Percentiles rank a stretch among this genome's conserved stretches.
Evolutionary conservation across 1,284 basidiomycete genomes (phyloP).

Genomic region (Apiotrichum sp.): DNA sequence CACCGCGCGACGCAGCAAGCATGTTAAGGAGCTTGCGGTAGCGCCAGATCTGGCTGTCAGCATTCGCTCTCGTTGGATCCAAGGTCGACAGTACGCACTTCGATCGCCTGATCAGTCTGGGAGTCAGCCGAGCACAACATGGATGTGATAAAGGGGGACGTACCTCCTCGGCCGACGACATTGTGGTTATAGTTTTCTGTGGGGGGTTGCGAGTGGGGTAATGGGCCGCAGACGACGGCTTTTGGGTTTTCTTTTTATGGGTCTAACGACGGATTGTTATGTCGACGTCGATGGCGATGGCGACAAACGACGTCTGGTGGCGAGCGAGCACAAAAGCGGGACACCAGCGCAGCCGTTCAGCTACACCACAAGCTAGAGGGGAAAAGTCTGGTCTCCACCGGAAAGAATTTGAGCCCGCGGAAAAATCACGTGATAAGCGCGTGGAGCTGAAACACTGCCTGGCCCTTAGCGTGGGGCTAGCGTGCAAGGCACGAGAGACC

Average conservation of each 20-base stretch:
- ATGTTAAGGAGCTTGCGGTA: slow-evolving; percentile 98
- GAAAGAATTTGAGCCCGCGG: too few relatives aligned
- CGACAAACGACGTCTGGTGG: too few relatives aligned
- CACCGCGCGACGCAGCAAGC: slow-evolving; percentile 86
- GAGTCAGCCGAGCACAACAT: slow-evolving; percentile 6
- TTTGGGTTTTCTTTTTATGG: not conserved
- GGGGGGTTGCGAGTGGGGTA: not conserved
- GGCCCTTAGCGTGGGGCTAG: too few relatives aligned
- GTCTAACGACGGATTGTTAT: not conserved
- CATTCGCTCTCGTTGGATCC: too few relatives aligned
- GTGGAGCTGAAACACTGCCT: too few relatives aligned
- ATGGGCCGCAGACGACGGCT: not conserved
- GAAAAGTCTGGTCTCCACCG: too few relatives aligned
- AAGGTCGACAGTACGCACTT: slow-evolving; percentile 23
- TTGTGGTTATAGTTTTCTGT: not conserved
- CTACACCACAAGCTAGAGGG: too few relatives aligned
- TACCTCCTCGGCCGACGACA: slow-evolving; percentile 17
- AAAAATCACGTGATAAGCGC: too few relatives aligned
- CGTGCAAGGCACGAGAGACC: too few relatives aligned
- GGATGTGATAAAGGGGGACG: slow-evolving; percentile 1
- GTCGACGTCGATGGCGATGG: too few relatives aligned
- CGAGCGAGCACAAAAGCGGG: too few relatives aligned
- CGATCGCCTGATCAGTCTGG: slow-evolving; percentile 43
- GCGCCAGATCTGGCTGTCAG: slow-evolving; percentile 59
- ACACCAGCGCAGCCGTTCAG: too few relatives aligned